Evolutionary conservation across 2,329 filamentous ascomycete genomes (phyloP).

Genomic region (Raffaelea deltoideospora): DNA sequence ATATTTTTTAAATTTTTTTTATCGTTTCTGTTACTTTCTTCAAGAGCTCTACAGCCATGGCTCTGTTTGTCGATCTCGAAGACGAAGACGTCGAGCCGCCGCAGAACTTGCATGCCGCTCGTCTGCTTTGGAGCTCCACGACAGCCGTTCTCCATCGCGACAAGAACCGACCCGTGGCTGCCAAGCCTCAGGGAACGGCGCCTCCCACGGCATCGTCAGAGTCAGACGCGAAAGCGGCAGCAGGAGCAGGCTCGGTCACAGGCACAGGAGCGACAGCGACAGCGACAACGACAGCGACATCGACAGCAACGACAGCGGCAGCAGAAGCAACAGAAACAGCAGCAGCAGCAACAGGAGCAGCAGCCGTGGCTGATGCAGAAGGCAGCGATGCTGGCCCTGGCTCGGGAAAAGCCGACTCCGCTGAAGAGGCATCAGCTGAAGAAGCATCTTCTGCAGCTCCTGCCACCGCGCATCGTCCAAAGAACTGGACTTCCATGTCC

Average conservation of each 20-base stretch:
- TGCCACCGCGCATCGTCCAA: too few species aligned
- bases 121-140: slow-evolving; percentile 11
- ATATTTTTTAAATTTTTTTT: not conserved
- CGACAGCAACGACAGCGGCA: not conserved
- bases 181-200: too few species aligned
- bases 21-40: not conserved
- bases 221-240: too few species aligned
- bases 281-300: too few species aligned
- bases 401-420: too few species aligned
- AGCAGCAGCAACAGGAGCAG: not conserved
- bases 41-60: slow-evolving; percentile 11
- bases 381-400: too few species aligned
- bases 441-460: too few species aligned
- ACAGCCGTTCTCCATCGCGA: slow-evolving; percentile 3
- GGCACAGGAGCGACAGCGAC: too few species aligned
- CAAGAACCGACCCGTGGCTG: slow-evolving; percentile 2
- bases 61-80: slow-evolving; percentile 18
- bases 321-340: not conserved
- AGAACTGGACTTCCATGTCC: slow-evolving; percentile 42
- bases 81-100: slow-evolving; percentile 16
- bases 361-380: not conserved
- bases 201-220: too few species aligned
- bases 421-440: too few species aligned
- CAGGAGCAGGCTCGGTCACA: too few species aligned
- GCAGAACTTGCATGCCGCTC: slow-evolving; percentile 11